Conservation (phyloP, 2,329 filamentous ascomycete genomes). For the Sphaerostilbella broomeana region DNA sequence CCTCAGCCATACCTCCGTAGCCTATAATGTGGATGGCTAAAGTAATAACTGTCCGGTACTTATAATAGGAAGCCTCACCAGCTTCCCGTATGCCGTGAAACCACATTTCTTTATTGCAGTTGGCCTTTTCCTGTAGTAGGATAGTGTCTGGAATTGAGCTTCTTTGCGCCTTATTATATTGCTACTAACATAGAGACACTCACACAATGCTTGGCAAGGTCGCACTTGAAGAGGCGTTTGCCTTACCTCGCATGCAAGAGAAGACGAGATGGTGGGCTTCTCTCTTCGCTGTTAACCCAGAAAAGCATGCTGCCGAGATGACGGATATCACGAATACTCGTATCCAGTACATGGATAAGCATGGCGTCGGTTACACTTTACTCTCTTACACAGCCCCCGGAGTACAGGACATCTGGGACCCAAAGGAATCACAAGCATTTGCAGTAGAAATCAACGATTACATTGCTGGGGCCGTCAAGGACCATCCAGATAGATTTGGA, state of each 20-base stretch:
- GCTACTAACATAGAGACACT: too few species aligned
- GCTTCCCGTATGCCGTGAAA: too few species aligned
- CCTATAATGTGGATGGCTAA: too few species aligned
- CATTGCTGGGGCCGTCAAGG: conserved; percentile 31
- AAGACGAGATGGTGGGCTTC: conserved; percentile 55
- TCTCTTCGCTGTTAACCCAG: conserved; percentile 52
- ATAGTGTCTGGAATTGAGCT: too few species aligned
- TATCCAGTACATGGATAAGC: conserved; percentile 37
- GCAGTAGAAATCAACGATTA: conserved; percentile 39
- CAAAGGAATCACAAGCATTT: conserved; percentile 33
- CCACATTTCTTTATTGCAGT: too few species aligned
- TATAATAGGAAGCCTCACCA: too few species aligned
- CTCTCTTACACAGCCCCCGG: conserved; percentile 44
- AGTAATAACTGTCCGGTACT: too few species aligned
- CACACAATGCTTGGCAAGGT: conserved; percentile 58
- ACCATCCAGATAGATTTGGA: conserved; percentile 35
- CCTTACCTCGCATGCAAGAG: conserved; percentile 51
- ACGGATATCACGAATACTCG: conserved; percentile 35
- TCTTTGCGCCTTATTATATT: not conserved
- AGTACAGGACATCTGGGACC: conserved; percentile 39
- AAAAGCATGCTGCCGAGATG: conserved; percentile 52
- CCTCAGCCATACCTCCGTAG: too few species aligned
- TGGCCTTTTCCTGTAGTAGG: too few species aligned
- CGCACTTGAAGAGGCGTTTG: conserved; percentile 56
- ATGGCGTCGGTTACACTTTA: conserved; percentile 43